These are phyloP conservation scores for Albifimbria verrucaria DNA, from an alignment of 2,329 filamentous ascomycete genomes.

Conservation along the genomic window DNA sequence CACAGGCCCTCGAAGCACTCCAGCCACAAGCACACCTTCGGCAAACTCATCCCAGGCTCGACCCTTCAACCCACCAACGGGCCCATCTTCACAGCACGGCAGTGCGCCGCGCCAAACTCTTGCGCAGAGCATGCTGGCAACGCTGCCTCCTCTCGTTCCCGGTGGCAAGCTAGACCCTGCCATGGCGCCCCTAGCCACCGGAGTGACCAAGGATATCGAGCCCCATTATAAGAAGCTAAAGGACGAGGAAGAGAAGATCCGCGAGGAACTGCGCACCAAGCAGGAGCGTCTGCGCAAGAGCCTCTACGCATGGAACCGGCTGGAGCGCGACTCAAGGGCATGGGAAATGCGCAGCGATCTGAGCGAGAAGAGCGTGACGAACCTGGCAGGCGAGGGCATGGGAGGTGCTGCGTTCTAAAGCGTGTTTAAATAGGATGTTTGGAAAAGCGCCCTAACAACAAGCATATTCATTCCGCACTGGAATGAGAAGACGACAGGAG, in stretches of 20 bases:
- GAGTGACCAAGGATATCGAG: conserved; percentile 52
- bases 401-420: conserved; percentile 52
- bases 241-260: conserved; percentile 56
- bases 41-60: conserved; percentile 38
- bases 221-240: conserved; percentile 50
- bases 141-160: conserved; percentile 48
- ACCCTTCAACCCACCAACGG: conserved; percentile 57
- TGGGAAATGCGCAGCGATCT: conserved; percentile 55
- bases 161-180: conserved; percentile 53
- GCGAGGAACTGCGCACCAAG: conserved; percentile 49
- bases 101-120: conserved; percentile 39
- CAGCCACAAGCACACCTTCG: conserved; percentile 28
- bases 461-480: no score
- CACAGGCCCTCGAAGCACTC: conserved; percentile 42
- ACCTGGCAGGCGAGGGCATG: conserved; percentile 52
- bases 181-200: conserved; percentile 39
- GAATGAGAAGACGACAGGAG: no score
- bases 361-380: conserved; percentile 55
- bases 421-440: no score
- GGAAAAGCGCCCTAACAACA: no score
- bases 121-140: conserved; percentile 49
- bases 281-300: conserved; percentile 53
- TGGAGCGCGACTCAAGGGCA: conserved; percentile 51
- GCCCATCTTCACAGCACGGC: conserved; percentile 42
- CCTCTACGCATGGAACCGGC: conserved; percentile 50